Conservation (phyloP, 192 early-diverging fungal genomes). For the Podila epigama region DNA sequence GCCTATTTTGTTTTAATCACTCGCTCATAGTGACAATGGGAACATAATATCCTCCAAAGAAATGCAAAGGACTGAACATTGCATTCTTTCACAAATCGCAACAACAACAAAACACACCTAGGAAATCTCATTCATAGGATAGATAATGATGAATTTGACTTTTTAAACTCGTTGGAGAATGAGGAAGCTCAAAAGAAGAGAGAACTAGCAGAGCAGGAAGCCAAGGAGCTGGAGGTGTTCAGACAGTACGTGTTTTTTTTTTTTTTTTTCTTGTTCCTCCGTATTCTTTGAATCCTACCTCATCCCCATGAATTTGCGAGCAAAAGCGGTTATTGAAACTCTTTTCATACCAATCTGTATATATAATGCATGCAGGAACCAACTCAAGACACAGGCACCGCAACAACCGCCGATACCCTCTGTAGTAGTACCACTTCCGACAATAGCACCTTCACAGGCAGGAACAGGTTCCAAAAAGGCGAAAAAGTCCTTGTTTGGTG, state of each 20-base stretch:
- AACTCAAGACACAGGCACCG: not conserved
- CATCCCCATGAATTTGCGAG: not conserved
- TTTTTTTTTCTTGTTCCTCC: no score
- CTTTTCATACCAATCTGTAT: no score
- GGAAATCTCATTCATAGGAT: conserved; percentile 70
- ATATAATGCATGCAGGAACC: no score
- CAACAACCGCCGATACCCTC: not conserved
- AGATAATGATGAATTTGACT: conserved; percentile 75
- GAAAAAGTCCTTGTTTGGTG: conserved; percentile 25
- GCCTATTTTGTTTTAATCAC: no score
- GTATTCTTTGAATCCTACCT: not conserved
- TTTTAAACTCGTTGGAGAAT: conserved; percentile 64
- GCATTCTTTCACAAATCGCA: not conserved
- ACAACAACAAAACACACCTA: no score
- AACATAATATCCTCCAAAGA: not conserved
- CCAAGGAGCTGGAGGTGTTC: conserved; percentile 55
- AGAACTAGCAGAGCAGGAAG: conserved; percentile 52
- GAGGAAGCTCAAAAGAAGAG: conserved; percentile 54
- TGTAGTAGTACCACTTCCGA: not conserved
- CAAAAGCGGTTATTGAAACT: not conserved
- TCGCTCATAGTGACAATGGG: not conserved
- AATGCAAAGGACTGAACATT: not conserved
- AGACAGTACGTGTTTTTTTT: conserved; percentile 49
- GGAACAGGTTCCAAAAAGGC: not conserved
- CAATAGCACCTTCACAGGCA: not conserved